These are phyloP conservation scores for Geranium brycei DNA, from an alignment of 345 rosid species.

Conservation along the genomic window DNA sequence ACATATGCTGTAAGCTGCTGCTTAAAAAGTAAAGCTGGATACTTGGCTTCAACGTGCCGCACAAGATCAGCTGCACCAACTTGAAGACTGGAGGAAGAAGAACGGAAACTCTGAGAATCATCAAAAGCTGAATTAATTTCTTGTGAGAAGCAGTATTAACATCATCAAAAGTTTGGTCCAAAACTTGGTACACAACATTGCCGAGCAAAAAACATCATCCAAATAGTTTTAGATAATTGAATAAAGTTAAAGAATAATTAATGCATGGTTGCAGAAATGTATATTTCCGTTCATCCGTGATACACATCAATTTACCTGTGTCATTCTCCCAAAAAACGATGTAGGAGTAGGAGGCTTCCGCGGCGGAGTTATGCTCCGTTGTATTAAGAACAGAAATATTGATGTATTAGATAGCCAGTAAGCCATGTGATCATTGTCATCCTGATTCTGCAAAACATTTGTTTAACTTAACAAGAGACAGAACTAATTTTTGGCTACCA, in stretches of 20 bases:
- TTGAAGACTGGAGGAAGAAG: slow-evolving; percentile 50
- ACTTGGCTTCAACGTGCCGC: slow-evolving; percentile 78
- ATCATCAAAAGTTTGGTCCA: background rate
- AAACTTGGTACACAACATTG: no score
- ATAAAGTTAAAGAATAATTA: no score
- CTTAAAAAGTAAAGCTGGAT: slow-evolving; percentile 93
- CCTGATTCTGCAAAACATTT: slow-evolving; percentile 41
- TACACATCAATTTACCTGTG: slow-evolving; percentile 35
- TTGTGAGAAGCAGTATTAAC: no score
- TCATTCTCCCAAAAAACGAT: slow-evolving; percentile 78
- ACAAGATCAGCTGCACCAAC: slow-evolving; percentile 30
- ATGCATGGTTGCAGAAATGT: no score
- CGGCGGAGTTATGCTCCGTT: slow-evolving; percentile 44
- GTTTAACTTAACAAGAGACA: no score
- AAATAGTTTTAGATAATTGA: no score
- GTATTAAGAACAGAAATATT: slow-evolving; percentile 65
- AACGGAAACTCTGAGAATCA: slow-evolving; percentile 59
- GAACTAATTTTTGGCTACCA: no score
- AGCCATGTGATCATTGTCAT: slow-evolving; percentile 59
- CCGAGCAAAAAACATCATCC: no score
- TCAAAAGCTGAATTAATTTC: no score
- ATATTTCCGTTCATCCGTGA: no score
- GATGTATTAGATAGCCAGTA: slow-evolving; percentile 89
- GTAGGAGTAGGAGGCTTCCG: slow-evolving; percentile 46
- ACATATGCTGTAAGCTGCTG: slow-evolving; percentile 92